Base-by-base conservation (phyloP, 176 grass and related monocot genomes). In the Hyparrhenia diplandra region DNA sequence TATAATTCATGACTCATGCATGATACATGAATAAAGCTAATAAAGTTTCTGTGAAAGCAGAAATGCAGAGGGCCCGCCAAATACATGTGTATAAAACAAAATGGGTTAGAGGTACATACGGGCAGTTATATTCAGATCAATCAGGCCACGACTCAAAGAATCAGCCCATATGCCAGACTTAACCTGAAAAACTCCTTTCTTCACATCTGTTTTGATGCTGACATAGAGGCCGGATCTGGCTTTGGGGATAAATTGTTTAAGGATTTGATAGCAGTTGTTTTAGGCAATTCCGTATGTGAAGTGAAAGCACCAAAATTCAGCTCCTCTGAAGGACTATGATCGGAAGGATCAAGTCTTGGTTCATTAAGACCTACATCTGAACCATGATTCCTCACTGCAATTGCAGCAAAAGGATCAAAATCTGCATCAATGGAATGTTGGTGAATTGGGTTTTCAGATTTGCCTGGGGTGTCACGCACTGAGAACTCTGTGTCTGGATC, bases 131-230 rank as follows among this genome's bases (percentile, higher is more conserved):
- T 97, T 91, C 60, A 97, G 80, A 92, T 97, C 67, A 4, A 97
- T 91, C 27, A 97, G 80, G 47, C 95, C 95, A 65, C 90, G 89
- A 71, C 77, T 97, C 92, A 97, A 85, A 63, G 94, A 91, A 68
- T 97, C 94, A 1, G 94, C 94, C 94, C 94, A 97, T 74, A 97
- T 85, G 67, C 69, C 54, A 45, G 92, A 97, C 74, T 94, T 97
- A 70, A 87, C 86, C 83, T 90, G 83, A 88, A 94, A 88, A 29
- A 36, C 55, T 32, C 85, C 80, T 75, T 90, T 89, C 64, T 82
- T 90, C 20, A 31, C 20, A 82, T 64, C 42, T 72, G 83, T 13
- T 43, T 85, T 69, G 88, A 77, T 78, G 76, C 59, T 65, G 71
- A 34, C 39, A 76, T 13, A 11, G 75, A 71, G 17, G 51, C 32